Base-by-base conservation (phyloP, 352 stramenopile species). In the Lagenidium sp. region DNA sequence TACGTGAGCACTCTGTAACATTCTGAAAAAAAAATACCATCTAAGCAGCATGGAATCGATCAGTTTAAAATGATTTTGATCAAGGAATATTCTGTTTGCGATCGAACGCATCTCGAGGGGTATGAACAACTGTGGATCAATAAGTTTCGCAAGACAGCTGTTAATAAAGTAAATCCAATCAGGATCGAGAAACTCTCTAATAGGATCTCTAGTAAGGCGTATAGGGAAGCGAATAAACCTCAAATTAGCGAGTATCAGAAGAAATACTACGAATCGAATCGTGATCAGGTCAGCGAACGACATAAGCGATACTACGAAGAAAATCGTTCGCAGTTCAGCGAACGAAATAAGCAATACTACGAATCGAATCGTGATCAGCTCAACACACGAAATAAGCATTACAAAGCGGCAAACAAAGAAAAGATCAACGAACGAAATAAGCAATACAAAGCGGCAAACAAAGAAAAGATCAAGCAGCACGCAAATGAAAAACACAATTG, bases 51-150 rank as follows among this genome's bases (percentile, higher is more conserved):
- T 32, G 18, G 31, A 19, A 30, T 50, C 25, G 34, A 44, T 36
- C 39, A 44, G 11, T 50, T 50, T 25, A 50, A 44, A 50, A 50
- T 50, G 6, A 50, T 50, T 24, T 22, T 50, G 6, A 50, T 50
- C 39, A 50, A 50, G 39, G 44, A 50, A 20, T 50, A 50, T 44
- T 5, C 34, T 29, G 31, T 50, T 25, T 20, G 20, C n/a, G 44
- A 50, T 43, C n/a, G 18, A 29, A 29, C 20, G 23, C 44, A 50
- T 34, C 35, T 50, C 20, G 16, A 44, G 18, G 19, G n/a, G 18
- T 44, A 50, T 26, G 34, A 50, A 21, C 29, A 41, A 25, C 35
- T 50, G 8, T 50, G 31, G 31, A 50, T 50, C 6, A 50, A 50
- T 34, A 50, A 50, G 44, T 25, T 50, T n/a, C n/a, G n/a, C n/a